These are phyloP conservation scores for Colletotrichum falcatum DNA, from an alignment of 2,329 filamentous ascomycete genomes.

Conservation along the genomic window DNA sequence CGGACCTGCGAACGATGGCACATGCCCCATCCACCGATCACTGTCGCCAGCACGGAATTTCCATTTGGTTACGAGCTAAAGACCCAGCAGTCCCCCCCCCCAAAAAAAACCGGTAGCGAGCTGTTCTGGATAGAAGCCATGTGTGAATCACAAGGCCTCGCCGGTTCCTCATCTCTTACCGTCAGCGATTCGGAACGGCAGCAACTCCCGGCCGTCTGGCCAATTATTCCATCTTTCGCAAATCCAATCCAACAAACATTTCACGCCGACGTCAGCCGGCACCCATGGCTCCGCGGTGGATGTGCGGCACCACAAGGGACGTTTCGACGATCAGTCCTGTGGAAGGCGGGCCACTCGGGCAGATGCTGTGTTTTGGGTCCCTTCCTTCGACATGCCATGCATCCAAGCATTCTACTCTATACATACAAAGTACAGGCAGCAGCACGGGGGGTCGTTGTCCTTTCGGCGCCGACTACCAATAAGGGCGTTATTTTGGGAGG, in stretches of 20 bases:
- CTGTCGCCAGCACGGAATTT: conserved; percentile 3
- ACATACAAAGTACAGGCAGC: no score
- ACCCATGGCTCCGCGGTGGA: conserved; percentile 7
- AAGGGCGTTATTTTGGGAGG: conserved; percentile 2
- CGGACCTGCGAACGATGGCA: not conserved
- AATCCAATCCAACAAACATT: conserved; percentile 13
- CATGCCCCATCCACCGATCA: conserved; percentile 1
- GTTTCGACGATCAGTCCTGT: conserved; percentile 29
- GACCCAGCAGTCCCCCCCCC: not conserved
- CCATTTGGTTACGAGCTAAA: not conserved
- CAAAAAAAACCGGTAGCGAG: not conserved
- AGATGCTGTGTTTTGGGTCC: conserved; percentile 2
- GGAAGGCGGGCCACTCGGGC: conserved; percentile 11
- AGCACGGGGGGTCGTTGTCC: conserved; percentile 6
- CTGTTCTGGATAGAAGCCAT: conserved; percentile 12
- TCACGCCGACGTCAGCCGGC: conserved; percentile 15
- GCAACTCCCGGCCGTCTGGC: conserved; percentile 21
- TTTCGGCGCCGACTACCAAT: conserved; percentile 15
- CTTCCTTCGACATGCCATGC: conserved; percentile 10
- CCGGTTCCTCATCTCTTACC: not conserved
- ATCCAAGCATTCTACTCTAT: conserved; percentile 15
- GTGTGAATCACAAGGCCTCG: conserved; percentile 7
- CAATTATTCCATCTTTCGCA: conserved; percentile 15
- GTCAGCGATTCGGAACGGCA: not conserved
- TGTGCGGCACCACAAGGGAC: conserved; percentile 13